Percentiles rank a stretch among this genome's conserved stretches.
Evolutionary conservation across 176 grass and related monocot species (phyloP).

Genomic region (Alloteropsis semialata): DNA sequence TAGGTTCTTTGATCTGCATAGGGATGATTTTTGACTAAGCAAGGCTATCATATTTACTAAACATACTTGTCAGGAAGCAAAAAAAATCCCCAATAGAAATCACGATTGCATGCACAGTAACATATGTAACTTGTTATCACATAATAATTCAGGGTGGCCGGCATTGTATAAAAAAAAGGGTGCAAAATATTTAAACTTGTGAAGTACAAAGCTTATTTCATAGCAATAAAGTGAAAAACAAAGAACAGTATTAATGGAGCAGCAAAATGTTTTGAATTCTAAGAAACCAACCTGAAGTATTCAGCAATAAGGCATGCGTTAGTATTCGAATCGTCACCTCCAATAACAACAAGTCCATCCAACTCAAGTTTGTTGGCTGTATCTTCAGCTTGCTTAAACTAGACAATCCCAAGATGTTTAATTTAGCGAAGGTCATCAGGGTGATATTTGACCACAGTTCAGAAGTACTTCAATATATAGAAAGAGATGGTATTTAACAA

Average conservation of each 20-base stretch:
- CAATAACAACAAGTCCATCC: slow-evolving; percentile 97
- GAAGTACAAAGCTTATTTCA: not conserved
- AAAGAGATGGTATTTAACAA: not conserved
- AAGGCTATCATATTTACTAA: slow-evolving; percentile 2
- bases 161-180: not conserved
- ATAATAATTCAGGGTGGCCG: not conserved
- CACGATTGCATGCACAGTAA: not conserved
- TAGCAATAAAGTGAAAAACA: not conserved
- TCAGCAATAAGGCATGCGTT: slow-evolving; percentile 95
- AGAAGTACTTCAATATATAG: not conserved
- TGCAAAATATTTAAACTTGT: not conserved
- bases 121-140: not conserved
- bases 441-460: not conserved
- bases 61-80: not conserved
- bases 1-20: slow-evolving; percentile 63
- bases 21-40: not conserved
- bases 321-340: slow-evolving; percentile 99
- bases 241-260: not conserved
- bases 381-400: slow-evolving; percentile 99
- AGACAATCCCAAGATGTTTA: not conserved
- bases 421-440: not conserved
- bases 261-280: not conserved
- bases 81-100: not conserved
- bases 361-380: slow-evolving; percentile 77
- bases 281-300: slow-evolving; percentile 72